Percentiles rank a stretch among this genome's conserved stretches.
Evolutionary conservation across 192 early-diverging fungal species (phyloP).

Genomic region (Linnemannia exigua): DNA sequence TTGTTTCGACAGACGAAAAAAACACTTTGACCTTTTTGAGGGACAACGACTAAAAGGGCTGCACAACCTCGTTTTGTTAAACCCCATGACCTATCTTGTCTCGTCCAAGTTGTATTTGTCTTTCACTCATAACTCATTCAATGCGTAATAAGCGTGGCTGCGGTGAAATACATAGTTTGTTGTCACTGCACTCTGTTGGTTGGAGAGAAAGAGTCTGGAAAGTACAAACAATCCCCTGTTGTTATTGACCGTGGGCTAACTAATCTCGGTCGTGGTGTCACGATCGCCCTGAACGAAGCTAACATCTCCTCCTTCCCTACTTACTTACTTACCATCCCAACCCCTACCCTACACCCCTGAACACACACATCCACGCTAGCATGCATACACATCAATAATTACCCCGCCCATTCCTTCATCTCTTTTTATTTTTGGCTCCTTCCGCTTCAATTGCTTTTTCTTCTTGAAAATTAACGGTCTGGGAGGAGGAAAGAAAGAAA

Average conservation of each 20-base stretch:
- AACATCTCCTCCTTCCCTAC: neutral
- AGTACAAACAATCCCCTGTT: neutral
- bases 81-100: neutral
- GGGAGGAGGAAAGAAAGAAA: neutral
- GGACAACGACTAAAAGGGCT: neutral
- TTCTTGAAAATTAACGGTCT: too few species aligned
- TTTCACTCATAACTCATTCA: neutral
- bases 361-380: neutral
- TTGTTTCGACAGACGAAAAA: neutral
- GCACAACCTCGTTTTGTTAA: neutral
- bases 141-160: neutral
- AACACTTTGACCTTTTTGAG: conserved; percentile 4
- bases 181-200: neutral
- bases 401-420: neutral
- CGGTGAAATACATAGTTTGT: neutral
- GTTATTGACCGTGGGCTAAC: neutral
- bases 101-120: neutral
- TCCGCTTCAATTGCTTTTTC: neutral
- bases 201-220: neutral
- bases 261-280: neutral
- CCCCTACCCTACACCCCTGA: neutral
- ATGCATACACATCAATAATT: neutral
- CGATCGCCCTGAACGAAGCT: neutral
- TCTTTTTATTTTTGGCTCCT: too few species aligned
- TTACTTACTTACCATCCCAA: neutral